These are phyloP conservation scores for Staphylotrichum tortipilum DNA, from an alignment of 495 filamentous ascomycete species.

Conservation along the genomic window DNA sequence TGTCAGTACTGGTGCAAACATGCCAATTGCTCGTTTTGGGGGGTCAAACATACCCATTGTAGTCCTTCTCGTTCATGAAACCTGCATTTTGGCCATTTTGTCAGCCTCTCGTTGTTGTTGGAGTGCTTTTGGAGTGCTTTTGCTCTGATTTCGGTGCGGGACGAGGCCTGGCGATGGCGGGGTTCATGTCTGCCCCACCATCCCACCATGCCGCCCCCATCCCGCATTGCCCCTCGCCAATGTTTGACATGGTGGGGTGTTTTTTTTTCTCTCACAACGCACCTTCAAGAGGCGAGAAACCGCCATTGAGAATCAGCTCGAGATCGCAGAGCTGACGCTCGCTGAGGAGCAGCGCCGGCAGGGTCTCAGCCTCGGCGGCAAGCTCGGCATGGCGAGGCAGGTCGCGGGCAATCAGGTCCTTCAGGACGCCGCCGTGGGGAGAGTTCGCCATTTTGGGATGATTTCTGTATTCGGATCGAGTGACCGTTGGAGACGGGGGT, in stretches of 20 bases:
- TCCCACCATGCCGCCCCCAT: slow-evolving; percentile 7
- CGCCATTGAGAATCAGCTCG: slow-evolving; percentile 90
- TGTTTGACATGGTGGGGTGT: no score
- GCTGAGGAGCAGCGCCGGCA: slow-evolving; percentile 74
- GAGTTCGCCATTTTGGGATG: slow-evolving; percentile 51
- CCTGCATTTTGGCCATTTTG: slow-evolving; percentile 42
- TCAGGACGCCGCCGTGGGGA: slow-evolving; percentile 93
- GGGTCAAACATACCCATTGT: slow-evolving; percentile 61
- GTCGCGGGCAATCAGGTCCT: slow-evolving; percentile 93
- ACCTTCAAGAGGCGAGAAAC: slow-evolving; percentile 97
- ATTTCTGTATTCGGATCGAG: neutral
- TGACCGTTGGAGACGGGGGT: neutral
- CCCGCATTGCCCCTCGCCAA: neutral
- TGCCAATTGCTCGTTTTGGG: neutral
- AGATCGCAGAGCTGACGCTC: slow-evolving; percentile 97
- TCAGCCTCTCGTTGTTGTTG: no score
- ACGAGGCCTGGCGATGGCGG: slow-evolving; percentile 15
- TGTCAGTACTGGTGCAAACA: slow-evolving; percentile 7
- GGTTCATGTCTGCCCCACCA: slow-evolving; percentile 25
- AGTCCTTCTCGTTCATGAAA: slow-evolving; percentile 96
- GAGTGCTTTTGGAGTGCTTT: no score
- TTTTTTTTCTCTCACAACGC: neutral
- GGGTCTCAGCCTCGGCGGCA: slow-evolving; percentile 69
- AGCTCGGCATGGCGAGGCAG: slow-evolving; percentile 66
- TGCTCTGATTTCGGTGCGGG: no score